Percentiles rank a stretch among this genome's conserved stretches.
phyloP scores from a whole-genome alignment of 768 basidiomycete species.

The Trichaptum fuscoviolaceum region DNA sequence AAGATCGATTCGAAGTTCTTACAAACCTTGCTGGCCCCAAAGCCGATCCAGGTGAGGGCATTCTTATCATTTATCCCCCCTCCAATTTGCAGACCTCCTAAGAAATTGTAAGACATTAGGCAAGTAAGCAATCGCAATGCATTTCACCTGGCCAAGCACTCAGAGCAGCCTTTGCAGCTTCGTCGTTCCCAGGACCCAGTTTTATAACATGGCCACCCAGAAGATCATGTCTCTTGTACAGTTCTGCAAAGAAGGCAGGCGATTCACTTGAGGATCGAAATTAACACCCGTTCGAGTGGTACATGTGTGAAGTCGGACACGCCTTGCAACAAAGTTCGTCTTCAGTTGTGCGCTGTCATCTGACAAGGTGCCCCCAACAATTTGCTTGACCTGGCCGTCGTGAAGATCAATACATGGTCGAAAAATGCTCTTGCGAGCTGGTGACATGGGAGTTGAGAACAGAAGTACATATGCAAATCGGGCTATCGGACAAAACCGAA shows the following conservation, averaged over 20 bases:
- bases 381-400: slow-evolving; percentile 94
- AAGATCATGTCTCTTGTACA: slow-evolving; percentile 68
- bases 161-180: slow-evolving; percentile 82
- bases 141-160: slow-evolving; percentile 72
- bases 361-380: slow-evolving; percentile 91
- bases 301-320: slow-evolving; percentile 2
- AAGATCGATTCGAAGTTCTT: background rate
- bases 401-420: slow-evolving; percentile 97
- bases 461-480: background rate
- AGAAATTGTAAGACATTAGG: background rate
- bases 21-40: slow-evolving; percentile 84
- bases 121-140: background rate
- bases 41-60: slow-evolving; percentile 77
- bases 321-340: slow-evolving; percentile 90
- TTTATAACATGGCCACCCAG: slow-evolving; percentile 95
- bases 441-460: slow-evolving; percentile 5
- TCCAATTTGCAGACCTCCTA: slow-evolving; percentile 84
- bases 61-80: slow-evolving; percentile 86
- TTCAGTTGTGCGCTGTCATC: slow-evolving; percentile 48
- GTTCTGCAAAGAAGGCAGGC: slow-evolving; percentile 69
- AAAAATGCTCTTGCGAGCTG: slow-evolving; percentile 46
- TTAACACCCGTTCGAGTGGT: slow-evolving; percentile 13
- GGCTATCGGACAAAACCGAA: background rate
- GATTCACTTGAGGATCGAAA: slow-evolving; percentile 49
- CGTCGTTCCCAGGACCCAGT: slow-evolving; percentile 85